A percentile compares a stretch with the other conserved stretches of the same genome.
These are phyloP conservation scores for Hygrocybe punicea DNA, from an alignment of 768 basidiomycete genomes.

Conservation along the genomic window DNA sequence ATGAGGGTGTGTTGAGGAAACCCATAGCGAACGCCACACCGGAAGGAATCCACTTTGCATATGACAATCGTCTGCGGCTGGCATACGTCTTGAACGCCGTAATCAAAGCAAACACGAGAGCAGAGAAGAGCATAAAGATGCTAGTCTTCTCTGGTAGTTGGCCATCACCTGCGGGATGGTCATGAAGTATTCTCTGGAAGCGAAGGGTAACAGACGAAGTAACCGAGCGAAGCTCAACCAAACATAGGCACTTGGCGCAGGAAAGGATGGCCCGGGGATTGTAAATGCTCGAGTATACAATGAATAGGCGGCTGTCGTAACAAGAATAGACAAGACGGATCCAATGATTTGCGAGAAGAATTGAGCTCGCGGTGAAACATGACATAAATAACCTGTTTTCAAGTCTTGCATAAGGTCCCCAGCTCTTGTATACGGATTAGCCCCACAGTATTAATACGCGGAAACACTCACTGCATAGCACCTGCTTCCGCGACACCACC, in stretches of 20 bases:
- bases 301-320: conserved; percentile 83
- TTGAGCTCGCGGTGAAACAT: conserved; percentile 88
- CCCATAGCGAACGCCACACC: conserved; percentile 95
- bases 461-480: conserved; percentile 70
- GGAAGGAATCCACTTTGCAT: conserved; percentile 81
- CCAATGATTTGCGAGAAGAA: conserved; percentile 94
- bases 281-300: conserved; percentile 84
- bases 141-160: conserved; percentile 72
- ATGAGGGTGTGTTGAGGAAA: conserved; percentile 93
- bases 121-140: conserved; percentile 78
- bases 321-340: conserved; percentile 80
- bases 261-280: conserved; percentile 93
- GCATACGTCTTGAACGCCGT: conserved; percentile 66
- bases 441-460: neutral
- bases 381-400: conserved; percentile 92
- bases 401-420: conserved; percentile 99
- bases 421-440: conserved; percentile 48
- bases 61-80: conserved; percentile 44
- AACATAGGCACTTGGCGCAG: conserved; percentile 92
- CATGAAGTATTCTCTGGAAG: conserved; percentile 10
- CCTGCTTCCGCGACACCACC: conserved; percentile 96
- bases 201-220: conserved; percentile 51
- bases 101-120: conserved; percentile 61
- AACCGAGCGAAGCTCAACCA: conserved; percentile 80
- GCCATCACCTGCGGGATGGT: conserved; percentile 59